These are phyloP conservation scores for Agaricales sp. DNA, from an alignment of 1,284 basidiomycete genomes.

Conservation along the genomic window DNA sequence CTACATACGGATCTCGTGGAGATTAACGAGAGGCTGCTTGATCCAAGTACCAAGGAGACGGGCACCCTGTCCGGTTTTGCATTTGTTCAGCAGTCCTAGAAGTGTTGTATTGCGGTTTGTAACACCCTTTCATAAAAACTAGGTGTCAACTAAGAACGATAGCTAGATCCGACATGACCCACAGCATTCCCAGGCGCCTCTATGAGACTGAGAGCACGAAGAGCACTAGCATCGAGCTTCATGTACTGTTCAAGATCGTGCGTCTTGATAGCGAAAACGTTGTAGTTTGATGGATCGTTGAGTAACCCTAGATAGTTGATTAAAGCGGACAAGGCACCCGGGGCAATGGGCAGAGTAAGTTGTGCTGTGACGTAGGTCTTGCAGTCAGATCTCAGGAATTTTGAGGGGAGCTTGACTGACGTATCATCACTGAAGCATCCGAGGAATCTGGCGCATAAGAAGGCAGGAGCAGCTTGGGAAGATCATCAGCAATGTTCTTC, in stretches of 20 bases:
- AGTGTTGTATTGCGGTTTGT: constrained; percentile 77
- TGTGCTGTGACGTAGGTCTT: constrained; percentile 43
- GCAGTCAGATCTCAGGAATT: neutral
- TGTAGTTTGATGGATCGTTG: constrained; percentile 76
- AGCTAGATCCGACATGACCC: constrained; percentile 11
- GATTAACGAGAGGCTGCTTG: constrained; percentile 92
- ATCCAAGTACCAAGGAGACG: constrained; percentile 88
- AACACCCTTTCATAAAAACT: constrained; percentile 25
- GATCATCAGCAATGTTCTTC: constrained; percentile 79
- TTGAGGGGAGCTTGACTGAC: constrained; percentile 22
- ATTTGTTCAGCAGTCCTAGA: constrained; percentile 86
- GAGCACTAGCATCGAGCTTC: constrained; percentile 90
- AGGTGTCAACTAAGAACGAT: constrained; percentile 1
- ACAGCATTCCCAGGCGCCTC: constrained; percentile 57
- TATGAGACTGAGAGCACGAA: constrained; percentile 84
- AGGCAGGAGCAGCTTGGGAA: constrained; percentile 64
- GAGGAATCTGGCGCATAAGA: constrained; percentile 23
- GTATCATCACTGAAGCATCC: constrained; percentile 35
- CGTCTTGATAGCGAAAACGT: constrained; percentile 71
- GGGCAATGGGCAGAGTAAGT: constrained; percentile 70
- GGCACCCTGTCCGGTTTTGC: constrained; percentile 96
- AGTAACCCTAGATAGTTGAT: constrained; percentile 79
- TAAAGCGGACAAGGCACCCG: constrained; percentile 75
- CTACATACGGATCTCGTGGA: constrained; percentile 82
- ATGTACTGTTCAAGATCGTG: constrained; percentile 95